Conservation (phyloP, 73 alveolate species). For the Paramecium tetraurelia region DNA sequence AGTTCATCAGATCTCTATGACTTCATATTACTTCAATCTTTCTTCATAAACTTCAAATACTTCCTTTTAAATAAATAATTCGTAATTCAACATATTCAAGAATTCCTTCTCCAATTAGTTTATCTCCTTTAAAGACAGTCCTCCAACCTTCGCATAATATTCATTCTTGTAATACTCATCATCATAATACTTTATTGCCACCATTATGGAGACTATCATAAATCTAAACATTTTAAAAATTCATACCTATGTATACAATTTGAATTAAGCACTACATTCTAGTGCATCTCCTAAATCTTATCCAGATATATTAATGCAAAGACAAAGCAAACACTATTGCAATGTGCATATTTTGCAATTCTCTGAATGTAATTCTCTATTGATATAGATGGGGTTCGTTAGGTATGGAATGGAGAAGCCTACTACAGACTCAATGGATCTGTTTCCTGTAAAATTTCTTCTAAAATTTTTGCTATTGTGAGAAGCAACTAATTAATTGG, state of each 20-base stretch:
- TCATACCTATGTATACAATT: conserved; percentile 66
- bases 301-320: conserved; percentile 73
- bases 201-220: conserved; percentile 76
- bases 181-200: conserved; percentile 76
- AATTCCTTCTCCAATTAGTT: conserved; percentile 74
- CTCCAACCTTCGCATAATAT: conserved; percentile 85
- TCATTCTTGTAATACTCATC: conserved; percentile 72
- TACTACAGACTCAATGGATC: neutral
- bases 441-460: conserved; percentile 13
- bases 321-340: conserved; percentile 66
- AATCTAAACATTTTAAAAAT: conserved; percentile 48
- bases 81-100: conserved; percentile 69
- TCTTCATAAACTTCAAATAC: conserved; percentile 65
- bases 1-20: neutral
- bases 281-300: conserved; percentile 59
- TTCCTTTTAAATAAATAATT: conserved; percentile 68
- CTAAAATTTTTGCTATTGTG: conserved; percentile 10
- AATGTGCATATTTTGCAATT: conserved; percentile 68
- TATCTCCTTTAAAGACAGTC: conserved; percentile 71
- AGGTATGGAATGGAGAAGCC: conserved; percentile 16
- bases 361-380: conserved; percentile 67
- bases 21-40: conserved; percentile 2
- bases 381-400: conserved; percentile 67
- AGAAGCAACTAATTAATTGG: neutral
- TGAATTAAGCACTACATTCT: conserved; percentile 53